Evolutionary conservation across 2,329 filamentous ascomycete genomes (phyloP).

Genomic region (Aspergillus persii): DNA sequence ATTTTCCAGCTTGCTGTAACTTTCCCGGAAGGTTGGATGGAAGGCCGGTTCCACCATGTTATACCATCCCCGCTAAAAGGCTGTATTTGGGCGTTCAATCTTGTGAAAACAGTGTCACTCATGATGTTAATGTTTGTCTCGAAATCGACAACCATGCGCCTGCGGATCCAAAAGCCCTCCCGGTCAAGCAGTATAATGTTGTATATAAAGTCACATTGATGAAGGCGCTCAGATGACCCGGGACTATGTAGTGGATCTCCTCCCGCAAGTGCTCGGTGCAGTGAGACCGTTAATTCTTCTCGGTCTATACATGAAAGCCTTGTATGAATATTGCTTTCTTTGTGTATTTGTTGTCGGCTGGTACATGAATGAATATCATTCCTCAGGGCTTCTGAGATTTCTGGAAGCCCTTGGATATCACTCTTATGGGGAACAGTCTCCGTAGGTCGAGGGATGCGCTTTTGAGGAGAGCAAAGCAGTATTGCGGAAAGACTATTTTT

Average conservation of each 20-base stretch:
- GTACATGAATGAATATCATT: no score
- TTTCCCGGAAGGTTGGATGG: not conserved
- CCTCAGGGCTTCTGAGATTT: no score
- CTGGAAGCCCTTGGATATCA: no score
- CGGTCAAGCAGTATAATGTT: not conserved
- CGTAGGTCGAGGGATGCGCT: no score
- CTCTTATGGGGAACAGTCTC: no score
- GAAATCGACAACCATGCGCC: slow-evolving; percentile 3
- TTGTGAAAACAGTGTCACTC: not conserved
- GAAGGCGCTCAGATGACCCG: no score
- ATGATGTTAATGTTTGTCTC: slow-evolving; percentile 4
- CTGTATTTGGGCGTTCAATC: not conserved
- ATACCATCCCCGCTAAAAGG: not conserved
- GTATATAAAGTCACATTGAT: slow-evolving; percentile 2
- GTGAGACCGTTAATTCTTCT: not conserved
- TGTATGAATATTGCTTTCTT: no score
- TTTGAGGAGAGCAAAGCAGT: no score
- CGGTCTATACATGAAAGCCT: no score
- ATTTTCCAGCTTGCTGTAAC: not conserved
- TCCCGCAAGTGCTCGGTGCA: not conserved
- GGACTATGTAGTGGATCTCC: no score
- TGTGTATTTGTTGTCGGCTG: no score
- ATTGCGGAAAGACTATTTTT: no score
- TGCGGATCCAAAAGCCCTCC: not conserved
- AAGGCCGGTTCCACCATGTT: not conserved